These are phyloP conservation scores for Clonostachys solani DNA, from an alignment of 2,329 filamentous ascomycete species.

Conservation along the genomic window DNA sequence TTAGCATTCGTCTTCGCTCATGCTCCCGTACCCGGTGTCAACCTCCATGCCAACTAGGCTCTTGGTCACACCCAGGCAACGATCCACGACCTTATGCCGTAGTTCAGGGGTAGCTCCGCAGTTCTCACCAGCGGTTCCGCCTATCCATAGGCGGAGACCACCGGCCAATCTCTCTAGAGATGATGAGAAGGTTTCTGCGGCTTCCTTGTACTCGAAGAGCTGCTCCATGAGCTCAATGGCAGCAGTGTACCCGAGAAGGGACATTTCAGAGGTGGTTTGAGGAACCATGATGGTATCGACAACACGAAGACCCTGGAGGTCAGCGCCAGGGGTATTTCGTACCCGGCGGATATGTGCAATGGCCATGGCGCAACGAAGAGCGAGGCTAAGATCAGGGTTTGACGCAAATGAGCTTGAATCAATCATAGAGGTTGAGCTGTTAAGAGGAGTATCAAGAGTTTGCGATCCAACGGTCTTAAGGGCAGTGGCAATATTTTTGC, in stretches of 20 bases:
- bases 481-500: slow-evolving; percentile 51
- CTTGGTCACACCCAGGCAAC: slow-evolving; percentile 52
- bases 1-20: slow-evolving; percentile 34
- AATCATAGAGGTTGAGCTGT: slow-evolving; percentile 33
- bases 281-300: slow-evolving; percentile 45
- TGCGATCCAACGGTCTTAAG: slow-evolving; percentile 41
- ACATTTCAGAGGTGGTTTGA: slow-evolving; percentile 35
- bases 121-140: slow-evolving; percentile 43
- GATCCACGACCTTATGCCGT: slow-evolving; percentile 49
- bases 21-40: slow-evolving; percentile 56
- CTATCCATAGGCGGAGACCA: slow-evolving; percentile 57
- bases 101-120: slow-evolving; percentile 45
- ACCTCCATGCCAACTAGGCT: slow-evolving; percentile 54
- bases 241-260: slow-evolving; percentile 56
- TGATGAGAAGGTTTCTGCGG: slow-evolving; percentile 38
- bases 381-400: slow-evolving; percentile 49
- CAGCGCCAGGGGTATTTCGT: slow-evolving; percentile 22
- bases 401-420: slow-evolving; percentile 31
- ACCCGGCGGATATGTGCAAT: slow-evolving; percentile 52
- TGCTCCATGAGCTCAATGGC: slow-evolving; percentile 54
- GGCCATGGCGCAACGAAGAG: slow-evolving; percentile 55
- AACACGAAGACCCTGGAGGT: slow-evolving; percentile 37
- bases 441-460: slow-evolving; percentile 13
- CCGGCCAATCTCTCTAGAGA: slow-evolving; percentile 54
- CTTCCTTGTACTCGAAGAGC: slow-evolving; percentile 40